These are phyloP conservation scores for Spinellus fusiger DNA, from an alignment of 192 early-diverging fungal genomes.

Conservation along the genomic window DNA sequence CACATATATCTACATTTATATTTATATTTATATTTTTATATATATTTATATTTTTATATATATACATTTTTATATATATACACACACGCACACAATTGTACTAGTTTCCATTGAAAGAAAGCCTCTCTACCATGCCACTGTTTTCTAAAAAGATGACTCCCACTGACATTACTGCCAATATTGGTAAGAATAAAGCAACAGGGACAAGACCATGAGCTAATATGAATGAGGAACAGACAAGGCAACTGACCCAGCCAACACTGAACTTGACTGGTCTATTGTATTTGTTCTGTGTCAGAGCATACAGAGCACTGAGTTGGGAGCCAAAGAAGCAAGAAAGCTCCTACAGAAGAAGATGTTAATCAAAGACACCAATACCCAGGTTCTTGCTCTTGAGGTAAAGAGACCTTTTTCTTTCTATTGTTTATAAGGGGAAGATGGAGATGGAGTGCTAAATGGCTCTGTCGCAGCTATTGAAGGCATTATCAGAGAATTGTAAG, in stretches of 20 bases:
- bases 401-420: neutral
- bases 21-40: neutral
- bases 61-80: neutral
- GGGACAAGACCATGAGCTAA: neutral
- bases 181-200: slow-evolving; percentile 15
- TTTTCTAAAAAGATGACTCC: slow-evolving; percentile 35
- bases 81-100: neutral
- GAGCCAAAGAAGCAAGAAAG: slow-evolving; percentile 35
- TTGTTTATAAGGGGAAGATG: neutral
- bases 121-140: slow-evolving; percentile 21
- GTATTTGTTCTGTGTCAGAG: slow-evolving; percentile 23
- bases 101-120: slow-evolving; percentile 3
- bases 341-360: slow-evolving; percentile 31
- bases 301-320: slow-evolving; percentile 22
- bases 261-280: slow-evolving; percentile 29
- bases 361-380: slow-evolving; percentile 4
- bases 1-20: neutral
- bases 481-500: slow-evolving; percentile 23
- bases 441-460: no score
- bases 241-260: slow-evolving; percentile 8
- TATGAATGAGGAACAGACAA: slow-evolving; percentile 11
- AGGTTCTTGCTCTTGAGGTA: slow-evolving; percentile 25
- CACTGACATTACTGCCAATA: slow-evolving; percentile 29
- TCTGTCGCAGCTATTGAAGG: slow-evolving; percentile 25
- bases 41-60: neutral